A percentile compares a stretch with the other conserved stretches of the same genome.
These are phyloP conservation scores for Aspergillus latus DNA, from an alignment of 2,329 filamentous ascomycete species.

Conservation along the genomic window DNA sequence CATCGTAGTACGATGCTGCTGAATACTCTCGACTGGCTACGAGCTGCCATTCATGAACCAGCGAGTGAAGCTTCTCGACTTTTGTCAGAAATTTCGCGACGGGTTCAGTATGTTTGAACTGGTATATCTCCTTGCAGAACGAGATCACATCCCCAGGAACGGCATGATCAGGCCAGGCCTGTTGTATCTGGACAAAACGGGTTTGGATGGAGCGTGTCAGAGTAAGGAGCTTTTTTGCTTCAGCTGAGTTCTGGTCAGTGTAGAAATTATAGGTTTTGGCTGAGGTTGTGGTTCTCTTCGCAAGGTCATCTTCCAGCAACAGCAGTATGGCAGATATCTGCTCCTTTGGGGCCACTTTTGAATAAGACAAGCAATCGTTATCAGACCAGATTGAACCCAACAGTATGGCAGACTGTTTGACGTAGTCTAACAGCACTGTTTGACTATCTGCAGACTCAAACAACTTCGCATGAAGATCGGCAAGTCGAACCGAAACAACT, in stretches of 20 bases:
- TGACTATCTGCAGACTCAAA: constrained; percentile 35
- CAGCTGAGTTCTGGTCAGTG: constrained; percentile 71
- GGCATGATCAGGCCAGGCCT: constrained; percentile 69
- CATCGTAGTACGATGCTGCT: constrained; percentile 69
- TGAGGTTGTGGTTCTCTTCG: constrained; percentile 47
- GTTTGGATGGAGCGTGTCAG: constrained; percentile 68
- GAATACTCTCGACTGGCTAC: constrained; percentile 81
- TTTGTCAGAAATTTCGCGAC: constrained; percentile 82
- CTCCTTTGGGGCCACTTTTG: constrained; percentile 43
- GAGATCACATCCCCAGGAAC: constrained; percentile 75
- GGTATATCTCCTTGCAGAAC: constrained; percentile 72
- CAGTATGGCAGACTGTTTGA: constrained; percentile 37
- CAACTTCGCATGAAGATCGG: constrained; percentile 57
- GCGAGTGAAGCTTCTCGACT: constrained; percentile 80
- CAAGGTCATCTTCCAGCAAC: constrained; percentile 61
- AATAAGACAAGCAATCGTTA: constrained; percentile 19
- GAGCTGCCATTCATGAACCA: constrained; percentile 91
- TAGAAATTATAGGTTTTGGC: constrained; percentile 79
- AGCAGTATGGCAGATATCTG: constrained; percentile 68
- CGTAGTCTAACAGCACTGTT: constrained; percentile 32
- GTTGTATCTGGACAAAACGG: constrained; percentile 69
- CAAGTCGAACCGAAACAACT: constrained; percentile 60
- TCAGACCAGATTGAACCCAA: constrained; percentile 37
- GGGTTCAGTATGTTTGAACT: constrained; percentile 76
- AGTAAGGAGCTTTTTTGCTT: constrained; percentile 70